phyloP scores from a whole-genome alignment of 495 filamentous ascomycete genomes.

The Cercophora samala region DNA sequence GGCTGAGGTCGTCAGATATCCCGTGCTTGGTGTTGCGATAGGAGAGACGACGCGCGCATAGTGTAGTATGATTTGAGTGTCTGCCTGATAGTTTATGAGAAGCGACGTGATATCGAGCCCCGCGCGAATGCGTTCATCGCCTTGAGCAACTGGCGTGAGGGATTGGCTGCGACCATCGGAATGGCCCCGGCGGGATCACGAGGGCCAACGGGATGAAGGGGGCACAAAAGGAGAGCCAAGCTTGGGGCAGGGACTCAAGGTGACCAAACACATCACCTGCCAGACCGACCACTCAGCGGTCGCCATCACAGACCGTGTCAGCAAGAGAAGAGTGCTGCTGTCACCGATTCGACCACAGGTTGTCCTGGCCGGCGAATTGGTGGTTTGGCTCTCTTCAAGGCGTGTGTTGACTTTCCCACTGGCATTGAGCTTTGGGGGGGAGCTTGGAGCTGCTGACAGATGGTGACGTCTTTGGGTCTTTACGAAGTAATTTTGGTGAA shows the following conservation, averaged over 20 bases:
- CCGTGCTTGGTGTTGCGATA: slow-evolving; percentile 5
- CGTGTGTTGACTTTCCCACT: neutral
- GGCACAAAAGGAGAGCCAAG: slow-evolving; percentile 20
- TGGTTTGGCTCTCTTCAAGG: slow-evolving; percentile 7
- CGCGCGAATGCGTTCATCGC: neutral
- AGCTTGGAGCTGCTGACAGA: neutral
- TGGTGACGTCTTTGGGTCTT: neutral
- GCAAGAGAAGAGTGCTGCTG: slow-evolving; percentile 24
- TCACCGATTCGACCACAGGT: slow-evolving; percentile 31
- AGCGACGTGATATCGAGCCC: neutral
- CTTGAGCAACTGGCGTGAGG: neutral
- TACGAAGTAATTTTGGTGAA: neutral
- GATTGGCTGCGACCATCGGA: slow-evolving; percentile 29
- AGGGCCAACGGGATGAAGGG: slow-evolving; percentile 17
- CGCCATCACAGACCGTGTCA: slow-evolving; percentile 29
- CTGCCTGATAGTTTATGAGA: neutral
- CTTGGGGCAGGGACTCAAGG: neutral
- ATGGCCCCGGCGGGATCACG: slow-evolving; percentile 30
- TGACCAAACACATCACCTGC: slow-evolving; percentile 18
- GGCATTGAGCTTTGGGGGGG: neutral
- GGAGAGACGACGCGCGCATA: neutral
- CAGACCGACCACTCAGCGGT: slow-evolving; percentile 25
- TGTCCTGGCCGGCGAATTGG: slow-evolving; percentile 28
- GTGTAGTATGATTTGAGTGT: neutral
- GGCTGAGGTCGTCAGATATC: slow-evolving; percentile 2